Evolutionary conservation across 768 basidiomycete genomes (phyloP).

Genomic region (Pilatotrama ljubarskyi): DNA sequence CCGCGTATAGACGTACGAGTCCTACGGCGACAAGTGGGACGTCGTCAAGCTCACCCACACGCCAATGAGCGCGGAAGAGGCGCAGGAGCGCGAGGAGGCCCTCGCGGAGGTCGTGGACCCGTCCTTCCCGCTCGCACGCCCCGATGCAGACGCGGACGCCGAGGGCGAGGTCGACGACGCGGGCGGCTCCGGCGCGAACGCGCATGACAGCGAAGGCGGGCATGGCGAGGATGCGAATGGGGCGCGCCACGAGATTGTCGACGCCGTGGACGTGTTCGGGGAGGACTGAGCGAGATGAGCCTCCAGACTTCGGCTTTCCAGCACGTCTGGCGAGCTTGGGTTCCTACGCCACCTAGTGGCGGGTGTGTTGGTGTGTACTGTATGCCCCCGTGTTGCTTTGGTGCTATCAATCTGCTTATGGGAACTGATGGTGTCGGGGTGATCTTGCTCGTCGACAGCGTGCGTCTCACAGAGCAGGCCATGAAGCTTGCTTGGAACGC

Average conservation of each 20-base stretch:
- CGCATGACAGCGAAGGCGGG: background rate
- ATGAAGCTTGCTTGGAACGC: too few relatives aligned
- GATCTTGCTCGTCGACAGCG: too few relatives aligned
- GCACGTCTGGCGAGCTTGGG: too few relatives aligned
- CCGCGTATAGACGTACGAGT: slow-evolving; percentile 57
- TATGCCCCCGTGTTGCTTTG: too few relatives aligned
- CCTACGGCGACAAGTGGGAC: slow-evolving; percentile 82
- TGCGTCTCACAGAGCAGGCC: too few relatives aligned
- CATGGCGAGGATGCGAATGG: background rate
- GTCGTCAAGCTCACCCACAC: slow-evolving; percentile 72
- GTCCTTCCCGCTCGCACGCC: slow-evolving; percentile 47
- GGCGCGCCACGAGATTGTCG: slow-evolving; percentile 7
- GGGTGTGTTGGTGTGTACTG: too few relatives aligned
- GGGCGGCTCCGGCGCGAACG: slow-evolving; percentile 2
- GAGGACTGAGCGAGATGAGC: slow-evolving; percentile 10
- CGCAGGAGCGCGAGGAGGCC: slow-evolving; percentile 75
- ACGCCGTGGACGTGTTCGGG: slow-evolving; percentile 25
- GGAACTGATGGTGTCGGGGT: too few relatives aligned
- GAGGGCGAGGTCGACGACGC: slow-evolving; percentile 43
- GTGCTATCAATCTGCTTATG: too few relatives aligned
- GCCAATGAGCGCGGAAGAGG: slow-evolving; percentile 71
- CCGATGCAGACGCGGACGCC: slow-evolving; percentile 44
- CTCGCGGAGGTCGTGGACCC: slow-evolving; percentile 78
- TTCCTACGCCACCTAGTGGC: too few relatives aligned
- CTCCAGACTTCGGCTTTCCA: too few relatives aligned